Base-by-base conservation (phyloP, 148 eudicot species). In the Vaccinium darrowii region DNA sequence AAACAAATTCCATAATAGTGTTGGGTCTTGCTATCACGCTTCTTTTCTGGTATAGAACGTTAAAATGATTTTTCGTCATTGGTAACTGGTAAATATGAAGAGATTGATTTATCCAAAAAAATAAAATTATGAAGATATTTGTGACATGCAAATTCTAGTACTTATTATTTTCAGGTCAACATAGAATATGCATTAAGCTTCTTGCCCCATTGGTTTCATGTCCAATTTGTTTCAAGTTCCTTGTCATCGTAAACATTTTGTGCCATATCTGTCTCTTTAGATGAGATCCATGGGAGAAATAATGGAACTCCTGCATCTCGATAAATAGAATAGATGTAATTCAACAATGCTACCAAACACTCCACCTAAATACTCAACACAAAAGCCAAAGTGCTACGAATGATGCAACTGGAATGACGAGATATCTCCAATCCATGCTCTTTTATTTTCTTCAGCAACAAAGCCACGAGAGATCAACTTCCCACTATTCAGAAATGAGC, bases 371-470 rank as follows among this genome's bases (percentile, higher is more conserved):
- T 43, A 43, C 47, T 43, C 47, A 43, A 54, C 25, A 9, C 79
- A 47, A 12, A n/a, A 21, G 36, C 57, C 62, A 53, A 79, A 12
- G 7, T 79, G 67, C 82, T 54, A 54, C 8, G 65, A 51, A 30
- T 79, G 71, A 56, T 19, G 36, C 25, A 79, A 5, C 49, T 19
- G 10, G 5, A 36, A 60, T 58, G 53, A 52, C 60, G 72, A 57
- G 53, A 58, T 71, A 71, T 69, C 47, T 18, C 18, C 43, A 65
- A 81, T 21, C 13, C 54, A n/a, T 3, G 23, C 25, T 16, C 53
- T 49, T 82, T 23, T 8, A 82, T 63, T 47, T 67, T 25, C 23
- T 50, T 69, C 49, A 39, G 78, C 51, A 51, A 51, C 84, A 69
- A 69, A 52, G 15, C 19, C 69, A 71, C 50, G 0, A 58, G 18